Percentiles rank a stretch among this genome's conserved stretches.
phyloP scores from a whole-genome alignment of 2,329 filamentous ascomycete species.

The Lachnellula cervina region DNA sequence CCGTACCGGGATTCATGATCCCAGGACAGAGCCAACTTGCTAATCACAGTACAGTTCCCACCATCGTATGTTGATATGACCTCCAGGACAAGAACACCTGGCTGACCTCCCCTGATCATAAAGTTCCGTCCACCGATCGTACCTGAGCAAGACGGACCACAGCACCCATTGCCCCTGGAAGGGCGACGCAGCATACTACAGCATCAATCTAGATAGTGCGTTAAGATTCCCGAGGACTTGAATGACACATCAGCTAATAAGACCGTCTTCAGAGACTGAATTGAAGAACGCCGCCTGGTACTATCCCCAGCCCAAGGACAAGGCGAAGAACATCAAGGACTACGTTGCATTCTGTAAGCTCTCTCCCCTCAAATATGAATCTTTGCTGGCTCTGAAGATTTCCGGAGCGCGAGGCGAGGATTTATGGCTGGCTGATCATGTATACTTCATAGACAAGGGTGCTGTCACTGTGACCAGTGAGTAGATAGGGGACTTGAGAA shows the following conservation, averaged over 20 bases:
- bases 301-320: constrained; percentile 38
- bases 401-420: background rate
- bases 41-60: constrained; percentile 31
- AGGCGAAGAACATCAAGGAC: constrained; percentile 39
- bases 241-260: background rate
- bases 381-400: background rate
- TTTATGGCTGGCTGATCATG: background rate
- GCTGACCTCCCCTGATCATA: constrained; percentile 13
- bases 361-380: background rate
- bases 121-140: constrained; percentile 35
- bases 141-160: constrained; percentile 38
- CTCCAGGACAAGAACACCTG: background rate
- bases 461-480: constrained; percentile 23
- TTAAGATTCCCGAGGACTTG: background rate
- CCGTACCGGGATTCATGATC: background rate
- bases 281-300: constrained; percentile 44
- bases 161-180: constrained; percentile 43
- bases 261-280: constrained; percentile 30
- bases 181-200: constrained; percentile 44
- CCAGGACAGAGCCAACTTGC: background rate
- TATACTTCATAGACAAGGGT: constrained; percentile 19
- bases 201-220: constrained; percentile 37
- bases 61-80: constrained; percentile 30
- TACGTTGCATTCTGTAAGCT: constrained; percentile 44
- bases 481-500: constrained; percentile 2